These are phyloP conservation scores for Podospora comata DNA, from an alignment of 495 filamentous ascomycete genomes.

Conservation along the genomic window DNA sequence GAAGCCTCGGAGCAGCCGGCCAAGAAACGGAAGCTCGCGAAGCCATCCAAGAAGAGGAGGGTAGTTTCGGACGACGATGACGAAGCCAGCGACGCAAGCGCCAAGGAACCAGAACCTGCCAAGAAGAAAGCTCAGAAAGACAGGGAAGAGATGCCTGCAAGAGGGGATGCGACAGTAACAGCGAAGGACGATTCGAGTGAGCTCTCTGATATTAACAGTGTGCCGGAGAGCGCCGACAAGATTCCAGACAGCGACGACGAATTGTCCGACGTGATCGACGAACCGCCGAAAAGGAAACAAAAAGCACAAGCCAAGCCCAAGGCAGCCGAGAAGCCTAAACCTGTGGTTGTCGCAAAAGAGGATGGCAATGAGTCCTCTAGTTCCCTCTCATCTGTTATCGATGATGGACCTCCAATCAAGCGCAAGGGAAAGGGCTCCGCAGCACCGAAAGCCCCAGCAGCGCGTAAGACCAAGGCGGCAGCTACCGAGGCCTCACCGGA, in stretches of 20 bases:
- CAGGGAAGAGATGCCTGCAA: background rate
- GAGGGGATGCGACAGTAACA: slow-evolving; percentile 11
- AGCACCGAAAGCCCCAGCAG: slow-evolving; percentile 25
- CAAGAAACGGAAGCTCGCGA: slow-evolving; percentile 37
- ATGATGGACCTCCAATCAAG: slow-evolving; percentile 27
- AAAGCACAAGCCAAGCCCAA: slow-evolving; percentile 27
- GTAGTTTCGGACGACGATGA: slow-evolving; percentile 40
- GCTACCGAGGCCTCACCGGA: slow-evolving; percentile 57
- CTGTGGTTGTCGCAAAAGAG: slow-evolving; percentile 27
- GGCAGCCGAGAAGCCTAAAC: slow-evolving; percentile 7
- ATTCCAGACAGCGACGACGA: slow-evolving; percentile 54
- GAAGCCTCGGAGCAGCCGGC: slow-evolving; percentile 14
- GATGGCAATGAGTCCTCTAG: slow-evolving; percentile 51
- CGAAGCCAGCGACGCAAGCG: slow-evolving; percentile 26
- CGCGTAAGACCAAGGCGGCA: slow-evolving; percentile 27
- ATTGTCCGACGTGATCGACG: slow-evolving; percentile 66
- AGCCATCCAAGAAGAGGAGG: slow-evolving; percentile 33
- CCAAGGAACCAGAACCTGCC: slow-evolving; percentile 3
- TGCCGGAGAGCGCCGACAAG: slow-evolving; percentile 21
- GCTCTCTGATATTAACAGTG: slow-evolving; percentile 34
- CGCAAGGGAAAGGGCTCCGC: slow-evolving; percentile 30
- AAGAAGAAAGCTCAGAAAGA: background rate
- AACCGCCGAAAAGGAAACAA: slow-evolving; percentile 43
- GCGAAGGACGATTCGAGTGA: slow-evolving; percentile 27
- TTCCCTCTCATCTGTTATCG: slow-evolving; percentile 72